These are phyloP conservation scores for Solanum chacoense DNA, from an alignment of 305 asterid species.

Conservation along the genomic window DNA sequence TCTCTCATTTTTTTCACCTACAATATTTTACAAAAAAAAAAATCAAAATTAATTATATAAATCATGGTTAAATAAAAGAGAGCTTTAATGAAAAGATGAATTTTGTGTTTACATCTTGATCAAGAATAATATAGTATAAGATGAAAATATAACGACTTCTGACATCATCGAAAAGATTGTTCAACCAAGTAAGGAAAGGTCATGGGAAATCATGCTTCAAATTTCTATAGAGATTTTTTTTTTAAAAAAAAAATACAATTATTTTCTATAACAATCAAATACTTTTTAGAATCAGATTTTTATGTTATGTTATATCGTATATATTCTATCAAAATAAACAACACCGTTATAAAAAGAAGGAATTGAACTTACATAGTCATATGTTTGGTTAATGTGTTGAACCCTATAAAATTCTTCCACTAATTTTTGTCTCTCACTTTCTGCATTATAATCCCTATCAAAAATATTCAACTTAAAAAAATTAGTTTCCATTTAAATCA, in stretches of 20 bases:
- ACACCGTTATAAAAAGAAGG: neutral
- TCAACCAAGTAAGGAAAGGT: neutral
- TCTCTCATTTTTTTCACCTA: constrained; percentile 64
- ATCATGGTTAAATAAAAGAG: neutral
- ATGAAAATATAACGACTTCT: neutral
- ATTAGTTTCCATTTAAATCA: neutral
- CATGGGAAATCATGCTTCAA: neutral
- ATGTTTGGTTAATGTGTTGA: constrained; percentile 62
- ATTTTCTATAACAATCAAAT: neutral
- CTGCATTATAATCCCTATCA: constrained; percentile 49
- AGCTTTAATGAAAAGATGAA: neutral
- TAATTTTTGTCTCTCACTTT: constrained; percentile 49
- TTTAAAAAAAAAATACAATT: no score
- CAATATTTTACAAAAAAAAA: neutral
- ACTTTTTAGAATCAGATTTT: neutral
- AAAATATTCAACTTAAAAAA: neutral
- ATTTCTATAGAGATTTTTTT: no score
- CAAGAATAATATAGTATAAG: neutral
- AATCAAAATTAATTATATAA: neutral
- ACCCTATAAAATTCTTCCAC: constrained; percentile 68
- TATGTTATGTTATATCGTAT: no score
- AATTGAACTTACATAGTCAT: constrained; percentile 35
- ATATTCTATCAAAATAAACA: fast-evolving
- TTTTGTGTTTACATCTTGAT: neutral
- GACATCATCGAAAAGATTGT: no score